Evolutionary conservation across 345 rosid species (phyloP), one percentile per base, ranked within the genome.

Genomic region (Sonneratia alba): DNA sequence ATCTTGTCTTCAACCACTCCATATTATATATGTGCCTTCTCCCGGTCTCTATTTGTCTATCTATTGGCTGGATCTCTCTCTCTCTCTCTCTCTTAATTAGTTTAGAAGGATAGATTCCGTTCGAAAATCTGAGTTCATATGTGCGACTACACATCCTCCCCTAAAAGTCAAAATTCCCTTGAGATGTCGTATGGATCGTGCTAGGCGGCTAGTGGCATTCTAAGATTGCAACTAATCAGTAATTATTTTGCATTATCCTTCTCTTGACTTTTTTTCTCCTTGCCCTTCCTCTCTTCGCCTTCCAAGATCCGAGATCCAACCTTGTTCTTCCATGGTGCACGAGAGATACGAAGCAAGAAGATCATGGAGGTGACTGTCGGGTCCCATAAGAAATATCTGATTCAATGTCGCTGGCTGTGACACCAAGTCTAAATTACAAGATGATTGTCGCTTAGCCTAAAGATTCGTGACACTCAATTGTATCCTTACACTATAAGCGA

Each of bases 401-500:
- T 40, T 8, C 7, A 40, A 4, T 4, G 7, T 40, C 1, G 7
- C 43, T 40, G 5, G 43, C 9, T 40, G 43, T 40, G 43, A 40
- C 43, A 8, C 9, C 70, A 69, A 32, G 55, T 1, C 63, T 70
- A 76, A 74, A 45, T 64, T 59, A 79, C 83, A 71, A 49, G 13
- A 63, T 42, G 63, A 73, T 77, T 71, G 72, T 66, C 84, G 80
- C 83, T 71, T 68, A 66, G 59, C 68, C 75, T 67, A 56, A 0
- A 0, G 0, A 19, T 56, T 56, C 10, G 10, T 27, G 10, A 77
- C 61, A 68, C 53, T 72, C 37, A 48, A n/a, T 83, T 74, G 62
- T 78, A 78, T 74, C 79, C 68, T 45, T 47, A 34, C 89, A 83
- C 85, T 74, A 83, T 80, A 80, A 72, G 48, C 82, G 75, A 83